Base-by-base conservation (phyloP, 2,329 filamentous ascomycete species). In the Gyromitra esculenta region DNA sequence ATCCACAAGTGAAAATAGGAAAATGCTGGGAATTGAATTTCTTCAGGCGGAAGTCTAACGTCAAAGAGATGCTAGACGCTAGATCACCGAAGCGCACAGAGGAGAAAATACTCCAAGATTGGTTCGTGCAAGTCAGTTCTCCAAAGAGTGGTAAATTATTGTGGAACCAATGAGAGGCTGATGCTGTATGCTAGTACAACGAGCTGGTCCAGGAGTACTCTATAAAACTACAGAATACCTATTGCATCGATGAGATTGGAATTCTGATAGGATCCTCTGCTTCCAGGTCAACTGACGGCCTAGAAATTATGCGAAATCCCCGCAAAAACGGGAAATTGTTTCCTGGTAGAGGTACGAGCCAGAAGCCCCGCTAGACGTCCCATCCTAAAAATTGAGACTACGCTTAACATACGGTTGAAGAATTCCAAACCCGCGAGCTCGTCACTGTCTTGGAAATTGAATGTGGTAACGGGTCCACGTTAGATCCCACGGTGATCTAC, bases 201-300 rank as follows among this genome's bases (percentile, higher is more conserved):
- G 43, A 45, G 15, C 48, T 52, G 4, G 48, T 52, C 18, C 48
- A 52, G n/a, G 48, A 52, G 18, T 52, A 52, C 48, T 21, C 15
- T n/a, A 52, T 52, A 52, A n/a, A 9, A 25, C 48, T n/a, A 52
- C 4, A 52, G 18, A 52, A 52, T 8, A 52, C 48, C 7, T 52
- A 52, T 52, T 52, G 48, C 48, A 52, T 52, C 15, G 48, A 52
- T 52, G 48, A 52, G 18, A 52, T 52, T 52, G 48, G 48, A 18
- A 21, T 52, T 52, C n/a, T 52, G 15, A n/a, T 52, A 2, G 15
- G 48, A 25, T 52, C 48, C 48, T 18, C 18, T 52, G 18, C 48
- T 21, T n/a, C 48, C 6, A 8, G 18, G 18, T 8, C 15, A 52
- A 18, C 48, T n/a, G 48, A 52, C 18, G 48, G 48, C 48, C 48